Evolutionary conservation across 805 yeast genomes (phyloP).

Genomic region (Grigorovia humatica): DNA sequence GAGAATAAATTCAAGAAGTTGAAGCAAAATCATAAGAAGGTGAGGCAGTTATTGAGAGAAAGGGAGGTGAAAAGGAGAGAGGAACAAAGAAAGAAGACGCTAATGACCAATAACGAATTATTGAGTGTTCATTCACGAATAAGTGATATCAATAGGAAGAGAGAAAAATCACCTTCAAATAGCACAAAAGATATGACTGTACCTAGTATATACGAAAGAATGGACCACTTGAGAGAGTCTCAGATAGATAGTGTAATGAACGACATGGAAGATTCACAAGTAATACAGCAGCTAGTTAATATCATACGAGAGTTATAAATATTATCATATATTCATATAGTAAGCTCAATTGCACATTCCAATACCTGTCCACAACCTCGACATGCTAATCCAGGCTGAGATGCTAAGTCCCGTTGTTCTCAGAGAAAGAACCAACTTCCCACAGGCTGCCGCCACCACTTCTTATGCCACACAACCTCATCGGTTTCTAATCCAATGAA

Average conservation of each 20-base stretch:
- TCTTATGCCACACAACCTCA: neutral
- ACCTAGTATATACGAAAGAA: neutral
- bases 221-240: neutral
- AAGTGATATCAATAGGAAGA: neutral
- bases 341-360: too few relatives aligned
- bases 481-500: neutral
- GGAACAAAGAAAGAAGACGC: conserved; percentile 2
- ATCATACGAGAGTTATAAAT: neutral
- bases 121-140: neutral
- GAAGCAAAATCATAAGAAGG: conserved; percentile 45
- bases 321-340: neutral
- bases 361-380: neutral
- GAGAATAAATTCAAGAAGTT: conserved; percentile 36
- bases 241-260: neutral
- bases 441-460: too few relatives aligned
- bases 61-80: conserved; percentile 17
- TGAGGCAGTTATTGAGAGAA: conserved; percentile 29
- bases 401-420: too few relatives aligned
- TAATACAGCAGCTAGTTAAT: neutral
- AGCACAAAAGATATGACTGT: neutral
- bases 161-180: neutral
- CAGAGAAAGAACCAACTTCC: too few relatives aligned
- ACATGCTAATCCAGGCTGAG: too few relatives aligned
- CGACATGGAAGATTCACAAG: neutral
- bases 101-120: neutral